These are phyloP conservation scores for Colletotrichum kahawae DNA, from an alignment of 2,329 filamentous ascomycete species.

Conservation along the genomic window DNA sequence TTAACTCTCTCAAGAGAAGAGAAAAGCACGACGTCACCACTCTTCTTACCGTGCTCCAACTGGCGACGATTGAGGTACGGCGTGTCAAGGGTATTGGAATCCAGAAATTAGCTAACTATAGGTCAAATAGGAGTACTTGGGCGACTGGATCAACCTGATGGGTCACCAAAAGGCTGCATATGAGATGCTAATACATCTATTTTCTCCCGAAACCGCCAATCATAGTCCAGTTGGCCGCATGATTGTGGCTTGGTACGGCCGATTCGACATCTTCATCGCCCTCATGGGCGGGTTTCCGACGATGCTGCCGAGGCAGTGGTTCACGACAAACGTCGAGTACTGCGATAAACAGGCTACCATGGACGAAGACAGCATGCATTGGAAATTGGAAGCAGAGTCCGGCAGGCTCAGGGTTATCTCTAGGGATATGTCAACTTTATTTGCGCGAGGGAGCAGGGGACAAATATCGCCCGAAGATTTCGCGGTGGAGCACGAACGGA, in stretches of 20 bases:
- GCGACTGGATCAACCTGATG: conserved; percentile 93
- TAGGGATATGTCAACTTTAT: conserved; percentile 80
- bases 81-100: neutral
- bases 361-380: conserved; percentile 56
- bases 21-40: conserved; percentile 76
- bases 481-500: conserved; percentile 59
- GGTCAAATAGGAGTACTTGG: conserved; percentile 78
- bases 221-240: conserved; percentile 73
- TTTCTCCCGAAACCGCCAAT: conserved; percentile 77
- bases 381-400: conserved; percentile 71
- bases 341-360: conserved; percentile 67
- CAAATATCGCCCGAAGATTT: conserved; percentile 72
- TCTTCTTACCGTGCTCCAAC: conserved; percentile 85
- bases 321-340: conserved; percentile 66
- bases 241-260: conserved; percentile 86
- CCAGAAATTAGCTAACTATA: conserved; percentile 19
- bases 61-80: conserved; percentile 89
- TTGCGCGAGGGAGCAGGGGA: conserved; percentile 69
- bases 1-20: conserved; percentile 72
- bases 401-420: conserved; percentile 74
- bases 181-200: conserved; percentile 78
- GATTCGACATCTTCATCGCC: conserved; percentile 85
- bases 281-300: conserved; percentile 82
- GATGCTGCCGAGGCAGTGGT: conserved; percentile 80
- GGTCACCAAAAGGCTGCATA: conserved; percentile 91